These are phyloP conservation scores for Silene uniflora DNA, from an alignment of 148 eudicot species.

Conservation along the genomic window DNA sequence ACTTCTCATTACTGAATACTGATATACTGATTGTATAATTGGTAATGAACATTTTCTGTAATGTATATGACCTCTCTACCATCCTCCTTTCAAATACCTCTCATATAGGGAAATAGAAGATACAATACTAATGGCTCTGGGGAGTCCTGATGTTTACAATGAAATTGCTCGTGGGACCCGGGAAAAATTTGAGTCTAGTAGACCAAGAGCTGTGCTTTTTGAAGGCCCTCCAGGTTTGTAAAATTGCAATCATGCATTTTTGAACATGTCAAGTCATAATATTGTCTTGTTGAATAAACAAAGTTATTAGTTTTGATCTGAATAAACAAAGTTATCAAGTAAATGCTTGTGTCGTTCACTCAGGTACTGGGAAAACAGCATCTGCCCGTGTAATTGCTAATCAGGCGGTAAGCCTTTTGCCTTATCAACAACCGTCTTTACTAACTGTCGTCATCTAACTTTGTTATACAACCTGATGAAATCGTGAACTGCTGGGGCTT, in stretches of 20 bases:
- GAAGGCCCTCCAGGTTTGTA: slow-evolving; percentile 98
- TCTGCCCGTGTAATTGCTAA: slow-evolving; percentile 96
- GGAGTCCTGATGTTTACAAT: slow-evolving; percentile 92
- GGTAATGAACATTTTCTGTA: neutral
- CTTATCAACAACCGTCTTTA: neutral
- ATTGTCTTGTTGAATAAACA: too few relatives aligned
- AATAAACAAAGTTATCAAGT: neutral
- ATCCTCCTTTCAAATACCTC: neutral
- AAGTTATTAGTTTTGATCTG: neutral
- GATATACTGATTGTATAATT: neutral
- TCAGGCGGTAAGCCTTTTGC: slow-evolving; percentile 65
- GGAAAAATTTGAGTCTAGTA: slow-evolving; percentile 77
- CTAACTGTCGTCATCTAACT: neutral
- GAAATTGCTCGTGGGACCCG: slow-evolving; percentile 97
- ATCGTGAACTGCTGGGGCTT: too few relatives aligned
- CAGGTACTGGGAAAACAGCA: slow-evolving; percentile 99
- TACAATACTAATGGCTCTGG: slow-evolving; percentile 76
- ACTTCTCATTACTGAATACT: neutral
- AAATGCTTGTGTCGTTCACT: slow-evolving; percentile 27
- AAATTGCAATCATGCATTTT: neutral
- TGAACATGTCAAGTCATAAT: neutral
- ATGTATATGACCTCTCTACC: neutral
- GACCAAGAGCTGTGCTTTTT: slow-evolving; percentile 92
- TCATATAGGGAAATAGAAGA: slow-evolving; percentile 71
- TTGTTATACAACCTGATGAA: too few relatives aligned